These are phyloP conservation scores for Lentinula boryana DNA, from an alignment of 768 basidiomycete species.

Conservation along the genomic window DNA sequence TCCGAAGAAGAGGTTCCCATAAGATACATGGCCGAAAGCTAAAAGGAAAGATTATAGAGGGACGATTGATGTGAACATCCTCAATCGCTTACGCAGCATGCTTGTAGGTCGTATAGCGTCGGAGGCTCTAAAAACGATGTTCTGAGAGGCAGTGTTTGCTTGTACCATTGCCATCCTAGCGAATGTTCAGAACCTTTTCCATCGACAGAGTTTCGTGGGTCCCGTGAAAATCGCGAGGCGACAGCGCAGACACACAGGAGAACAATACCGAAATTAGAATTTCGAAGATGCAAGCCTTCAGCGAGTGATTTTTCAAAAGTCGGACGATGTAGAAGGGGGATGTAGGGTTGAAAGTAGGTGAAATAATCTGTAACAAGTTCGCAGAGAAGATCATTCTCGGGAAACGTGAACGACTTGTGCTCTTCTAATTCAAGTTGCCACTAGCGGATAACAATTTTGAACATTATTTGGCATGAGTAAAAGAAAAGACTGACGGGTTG, in stretches of 20 bases:
- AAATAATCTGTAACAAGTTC: conserved; percentile 47
- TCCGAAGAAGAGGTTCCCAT: conserved; percentile 30
- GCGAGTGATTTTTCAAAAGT: conserved; percentile 35
- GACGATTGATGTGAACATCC: conserved; percentile 16
- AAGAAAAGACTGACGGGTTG: neutral
- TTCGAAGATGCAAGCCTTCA: conserved; percentile 28
- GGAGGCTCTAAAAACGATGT: conserved; percentile 52
- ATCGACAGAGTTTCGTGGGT: conserved; percentile 28
- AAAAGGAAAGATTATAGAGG: conserved; percentile 14
- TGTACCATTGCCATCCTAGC: conserved; percentile 56
- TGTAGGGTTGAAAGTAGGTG: conserved; percentile 25
- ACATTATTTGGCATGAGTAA: neutral
- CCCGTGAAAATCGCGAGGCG: conserved; percentile 47
- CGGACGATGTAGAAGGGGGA: conserved; percentile 46
- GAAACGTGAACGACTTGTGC: conserved; percentile 18
- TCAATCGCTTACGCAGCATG: conserved; percentile 43
- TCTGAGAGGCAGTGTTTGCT: conserved; percentile 56
- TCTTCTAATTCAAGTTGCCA: conserved; percentile 10
- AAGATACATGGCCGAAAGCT: conserved; percentile 27
- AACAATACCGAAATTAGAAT: conserved; percentile 31
- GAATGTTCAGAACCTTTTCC: conserved; percentile 30
- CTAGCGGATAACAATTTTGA: neutral
- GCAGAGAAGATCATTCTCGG: conserved; percentile 29
- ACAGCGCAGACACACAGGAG: conserved; percentile 49
- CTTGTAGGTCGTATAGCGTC: conserved; percentile 66